Evolutionary conservation across 75 land plant genomes (phyloP).

Genomic region (Pinus albicaulis): DNA sequence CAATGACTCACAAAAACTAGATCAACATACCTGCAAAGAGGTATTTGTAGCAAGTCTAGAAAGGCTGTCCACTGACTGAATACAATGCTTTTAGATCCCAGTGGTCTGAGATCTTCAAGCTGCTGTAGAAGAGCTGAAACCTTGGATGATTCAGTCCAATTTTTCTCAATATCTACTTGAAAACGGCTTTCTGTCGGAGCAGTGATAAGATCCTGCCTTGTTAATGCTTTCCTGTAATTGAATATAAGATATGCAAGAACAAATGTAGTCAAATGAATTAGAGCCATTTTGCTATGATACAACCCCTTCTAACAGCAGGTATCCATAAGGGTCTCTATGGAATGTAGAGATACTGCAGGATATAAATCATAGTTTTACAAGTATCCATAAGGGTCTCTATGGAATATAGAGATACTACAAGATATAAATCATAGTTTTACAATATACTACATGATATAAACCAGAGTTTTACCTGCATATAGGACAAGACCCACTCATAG

Average conservation of each 20-base stretch:
- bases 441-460: too few relatives aligned
- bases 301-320: too few relatives aligned
- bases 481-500: slow-evolving; percentile 79
- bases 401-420: neutral
- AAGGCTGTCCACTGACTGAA: slow-evolving; percentile 99
- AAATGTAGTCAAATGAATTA: neutral
- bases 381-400: neutral
- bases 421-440: neutral
- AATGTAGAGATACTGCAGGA: neutral
- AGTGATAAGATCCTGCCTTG: slow-evolving; percentile 80
- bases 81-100: slow-evolving; percentile 77
- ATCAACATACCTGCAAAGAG: slow-evolving; percentile 56
- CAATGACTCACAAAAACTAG: neutral
- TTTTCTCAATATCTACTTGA: slow-evolving; percentile 72
- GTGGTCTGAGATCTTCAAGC: slow-evolving; percentile 43
- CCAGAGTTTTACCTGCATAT: slow-evolving; percentile 67
- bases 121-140: slow-evolving; percentile 61
- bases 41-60: slow-evolving; percentile 84
- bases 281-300: too few relatives aligned
- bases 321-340: neutral
- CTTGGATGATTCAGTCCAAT: slow-evolving; percentile 94
- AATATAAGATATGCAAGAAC: neutral
- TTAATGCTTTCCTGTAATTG: slow-evolving; percentile 53
- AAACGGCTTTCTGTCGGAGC: slow-evolving; percentile 82
- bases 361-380: neutral